phyloP scores from a whole-genome alignment of 2,329 filamentous ascomycete species.

The Fusarium anguioides region DNA sequence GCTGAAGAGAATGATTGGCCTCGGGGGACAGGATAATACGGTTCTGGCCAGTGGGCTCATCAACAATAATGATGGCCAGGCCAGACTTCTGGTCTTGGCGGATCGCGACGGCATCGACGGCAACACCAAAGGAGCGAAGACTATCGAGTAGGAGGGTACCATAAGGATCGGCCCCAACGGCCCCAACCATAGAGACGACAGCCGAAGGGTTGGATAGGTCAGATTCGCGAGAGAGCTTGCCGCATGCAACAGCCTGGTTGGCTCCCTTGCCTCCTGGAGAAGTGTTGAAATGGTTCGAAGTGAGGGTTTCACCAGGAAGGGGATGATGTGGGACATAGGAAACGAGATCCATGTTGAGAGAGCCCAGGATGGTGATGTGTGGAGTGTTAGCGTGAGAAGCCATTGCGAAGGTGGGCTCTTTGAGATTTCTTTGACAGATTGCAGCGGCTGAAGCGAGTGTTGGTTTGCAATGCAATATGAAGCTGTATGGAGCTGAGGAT shows the following conservation, averaged over 20 bases:
- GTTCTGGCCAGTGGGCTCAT: conserved; percentile 78
- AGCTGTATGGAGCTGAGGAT: conserved; percentile 13
- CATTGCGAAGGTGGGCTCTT: conserved; percentile 27
- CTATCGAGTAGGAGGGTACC: conserved; percentile 68
- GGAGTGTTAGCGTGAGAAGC: conserved; percentile 41
- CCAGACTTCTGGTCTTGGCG: conserved; percentile 67
- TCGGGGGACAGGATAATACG: conserved; percentile 79
- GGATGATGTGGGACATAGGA: conserved; percentile 88
- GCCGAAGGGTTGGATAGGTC: conserved; percentile 50
- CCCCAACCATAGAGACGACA: conserved; percentile 76
- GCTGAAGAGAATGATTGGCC: conserved; percentile 68
- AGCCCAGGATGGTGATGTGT: conserved; percentile 85
- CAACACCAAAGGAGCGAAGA: conserved; percentile 71
- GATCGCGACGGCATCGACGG: conserved; percentile 64
- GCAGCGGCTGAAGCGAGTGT: neutral
- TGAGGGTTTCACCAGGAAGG: conserved; percentile 86
- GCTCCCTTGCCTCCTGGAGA: conserved; percentile 94
- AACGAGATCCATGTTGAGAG: conserved; percentile 94
- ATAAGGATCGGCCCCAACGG: conserved; percentile 77
- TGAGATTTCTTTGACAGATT: neutral
- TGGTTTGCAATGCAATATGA: neutral
- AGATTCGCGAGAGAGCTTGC: conserved; percentile 75
- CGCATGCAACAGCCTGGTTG: conserved; percentile 92
- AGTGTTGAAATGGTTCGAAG: conserved; percentile 79
- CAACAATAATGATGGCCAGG: conserved; percentile 80